A percentile compares a stretch with the other conserved stretches of the same genome.
Conservation (phyloP, 1,284 basidiomycete species). For the Trichosporon sp. region DNA sequence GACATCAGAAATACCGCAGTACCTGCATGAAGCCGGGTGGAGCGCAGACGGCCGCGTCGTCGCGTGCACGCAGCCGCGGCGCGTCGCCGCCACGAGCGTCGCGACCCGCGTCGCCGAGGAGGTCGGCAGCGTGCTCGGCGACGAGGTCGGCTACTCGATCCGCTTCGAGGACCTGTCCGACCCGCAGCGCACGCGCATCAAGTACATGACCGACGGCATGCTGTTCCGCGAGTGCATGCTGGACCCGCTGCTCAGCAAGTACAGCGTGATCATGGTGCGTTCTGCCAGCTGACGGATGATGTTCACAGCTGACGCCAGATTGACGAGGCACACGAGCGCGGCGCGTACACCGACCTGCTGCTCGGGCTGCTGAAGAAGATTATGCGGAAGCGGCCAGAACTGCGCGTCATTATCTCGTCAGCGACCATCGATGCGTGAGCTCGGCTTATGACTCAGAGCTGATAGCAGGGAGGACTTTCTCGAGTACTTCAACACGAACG, state of each 20-base stretch:
- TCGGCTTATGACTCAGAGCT: not conserved
- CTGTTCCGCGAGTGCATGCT: slow-evolving; percentile 90
- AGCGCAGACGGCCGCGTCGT: slow-evolving; percentile 70
- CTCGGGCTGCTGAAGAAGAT: slow-evolving; percentile 94
- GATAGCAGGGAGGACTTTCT: slow-evolving; percentile 61
- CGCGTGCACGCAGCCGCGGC: slow-evolving; percentile 87
- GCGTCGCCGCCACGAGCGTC: slow-evolving; percentile 92
- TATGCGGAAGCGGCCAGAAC: slow-evolving; percentile 75
- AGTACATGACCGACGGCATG: slow-evolving; percentile 98
- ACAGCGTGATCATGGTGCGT: slow-evolving; percentile 89
- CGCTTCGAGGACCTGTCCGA: slow-evolving; percentile 91
- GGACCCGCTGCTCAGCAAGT: slow-evolving; percentile 80
- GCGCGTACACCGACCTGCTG: slow-evolving; percentile 87
- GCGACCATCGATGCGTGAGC: slow-evolving; percentile 82
- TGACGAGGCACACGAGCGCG: slow-evolving; percentile 96
- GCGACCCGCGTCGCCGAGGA: slow-evolving; percentile 85
- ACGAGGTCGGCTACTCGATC: slow-evolving; percentile 96
- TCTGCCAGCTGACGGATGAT: not conserved
- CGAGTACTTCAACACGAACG: slow-evolving; percentile 72
- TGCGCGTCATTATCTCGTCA: slow-evolving; percentile 87
- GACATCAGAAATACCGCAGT: slow-evolving; percentile 81
- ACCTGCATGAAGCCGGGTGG: slow-evolving; percentile 86
- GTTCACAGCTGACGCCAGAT: slow-evolving; percentile 55
- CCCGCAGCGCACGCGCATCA: slow-evolving; percentile 76
- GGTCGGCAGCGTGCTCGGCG: slow-evolving; percentile 78